Evolutionary conservation across 2,329 filamentous ascomycete species (phyloP), one percentile per base, ranked within the genome.

Genomic region (Neofusicoccum laricinum): DNA sequence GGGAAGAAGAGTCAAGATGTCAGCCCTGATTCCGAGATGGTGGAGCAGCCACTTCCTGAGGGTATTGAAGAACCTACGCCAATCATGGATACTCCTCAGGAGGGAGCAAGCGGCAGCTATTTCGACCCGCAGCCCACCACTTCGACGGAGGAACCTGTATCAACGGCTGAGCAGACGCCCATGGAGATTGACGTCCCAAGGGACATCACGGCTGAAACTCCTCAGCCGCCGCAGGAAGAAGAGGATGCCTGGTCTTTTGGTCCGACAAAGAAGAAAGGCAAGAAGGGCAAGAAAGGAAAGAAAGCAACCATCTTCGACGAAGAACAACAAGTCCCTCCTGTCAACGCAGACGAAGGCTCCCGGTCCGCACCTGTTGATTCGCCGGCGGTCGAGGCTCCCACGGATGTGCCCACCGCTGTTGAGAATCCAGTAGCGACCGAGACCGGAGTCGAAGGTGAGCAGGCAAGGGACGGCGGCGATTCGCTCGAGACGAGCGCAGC

Each of bases 341-440:
- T 7, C 11, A 17, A 19, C 25, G 6, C 38, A 32, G 15, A 45
- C 12, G 53, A 58, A 14, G 70, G 73, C 63, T 66, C 68, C 63
- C 43, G 68, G 67, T 40, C 21, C 4, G 4, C 14, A 17, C 67
- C 69, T 71, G 66, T 69, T 53, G 68, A 71, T 67, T 69, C 71
- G 71, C 74, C 74, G 41, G 71, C 66, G 68, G 69, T 74, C 67
- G 74, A 76, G 69, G 68, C 68, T 71, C 68, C 69, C 50, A 65
- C 64, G 66, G 65, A 66, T 63, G 63, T 65, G 65, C 62, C 62
- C 62, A 45, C 62, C 36, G 65, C 48, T 64, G 66, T 66, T 66
- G 70, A 71, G 70, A 69, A 71, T 75, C 72, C 71, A 68, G 25
- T 30, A 30, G 68, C 69, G 67, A 69, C 73, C 69, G 58, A 68